Evolutionary conservation across 257 asterid species (phyloP), one percentile per base, ranked within the genome.

Genomic region (Penstemon newberryi): DNA sequence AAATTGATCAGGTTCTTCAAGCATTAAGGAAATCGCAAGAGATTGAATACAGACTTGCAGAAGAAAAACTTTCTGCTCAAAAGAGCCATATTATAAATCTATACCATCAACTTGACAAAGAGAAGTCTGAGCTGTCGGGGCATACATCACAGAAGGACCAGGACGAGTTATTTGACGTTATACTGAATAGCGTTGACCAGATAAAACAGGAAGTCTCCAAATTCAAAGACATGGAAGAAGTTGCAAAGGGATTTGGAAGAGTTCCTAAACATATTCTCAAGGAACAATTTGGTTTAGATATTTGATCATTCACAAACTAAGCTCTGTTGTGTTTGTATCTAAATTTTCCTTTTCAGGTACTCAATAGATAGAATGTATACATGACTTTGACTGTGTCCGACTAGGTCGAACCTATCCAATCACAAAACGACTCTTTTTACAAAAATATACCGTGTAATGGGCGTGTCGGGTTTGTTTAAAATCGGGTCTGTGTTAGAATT

Each of bases 161-260:
- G 38, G 73, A 75, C 43, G 66, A 82, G 13, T 56, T 76, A 66
- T 76, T 74, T 7, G 86, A 82, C 15, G 59, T 76, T 19, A 80
- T 86, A 53, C 87, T 3, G 95, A 86, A 63, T 79, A 69, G n/a
- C 88, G 67, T 83, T 15, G 76, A 81, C 18, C 84, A 79, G 81
- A 60, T 88, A 58, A 84, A 86, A 54, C 70, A 55, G 69, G 90
- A 86, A 75, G 73, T 83, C 2, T 42, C 63, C 57, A 79, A 65
- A 61, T 87, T 90, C 41, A 78, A 76, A 70, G 94, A 79, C 63
- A 88, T 88, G 95, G 79, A 79, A 65, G 80, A 71, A 65, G 90
- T 84, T 39, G 82, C 85, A 1, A 84, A 84, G 53, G 96, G 96
- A 66, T 90, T 87, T 18, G 96, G 92, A 70, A 80, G 81, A 66